phyloP scores from a whole-genome alignment of 2,329 filamentous ascomycete genomes.

The Monosporascus ibericus region DNA sequence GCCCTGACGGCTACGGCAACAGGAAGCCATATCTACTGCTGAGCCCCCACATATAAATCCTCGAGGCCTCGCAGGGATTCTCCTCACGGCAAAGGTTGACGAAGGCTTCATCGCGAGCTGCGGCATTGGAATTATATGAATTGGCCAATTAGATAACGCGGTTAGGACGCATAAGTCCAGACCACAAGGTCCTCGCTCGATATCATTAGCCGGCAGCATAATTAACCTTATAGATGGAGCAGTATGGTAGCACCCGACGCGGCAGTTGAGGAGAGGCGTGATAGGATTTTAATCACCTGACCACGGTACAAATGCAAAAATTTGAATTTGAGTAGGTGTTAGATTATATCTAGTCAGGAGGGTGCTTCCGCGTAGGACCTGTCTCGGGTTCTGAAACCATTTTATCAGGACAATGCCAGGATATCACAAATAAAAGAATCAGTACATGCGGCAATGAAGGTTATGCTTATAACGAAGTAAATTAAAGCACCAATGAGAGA shows the following conservation, averaged over 20 bases:
- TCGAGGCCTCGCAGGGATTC: not conserved
- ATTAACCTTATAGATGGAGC: conserved; percentile 12
- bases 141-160: conserved; percentile 6
- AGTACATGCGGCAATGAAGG: too few relatives aligned
- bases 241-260: conserved; percentile 3
- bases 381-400: too few relatives aligned
- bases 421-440: too few relatives aligned
- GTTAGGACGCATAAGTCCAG: not conserved
- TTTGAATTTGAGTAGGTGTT: too few relatives aligned
- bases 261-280: not conserved
- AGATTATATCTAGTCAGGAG: too few relatives aligned
- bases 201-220: conserved; percentile 20
- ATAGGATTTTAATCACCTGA: not conserved
- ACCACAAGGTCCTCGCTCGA: conserved; percentile 12
- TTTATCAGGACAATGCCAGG: too few relatives aligned
- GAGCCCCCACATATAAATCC: not conserved
- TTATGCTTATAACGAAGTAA: too few relatives aligned
- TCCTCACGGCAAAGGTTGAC: not conserved
- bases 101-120: conserved; percentile 8
- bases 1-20: not conserved
- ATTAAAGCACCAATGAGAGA: too few relatives aligned
- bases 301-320: too few relatives aligned
- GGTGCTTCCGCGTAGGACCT: too few relatives aligned
- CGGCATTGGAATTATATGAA: conserved; percentile 10
- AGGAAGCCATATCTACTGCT: not conserved